phyloP scores from a whole-genome alignment of 1,284 basidiomycete genomes.

The Phlebopus sp. region DNA sequence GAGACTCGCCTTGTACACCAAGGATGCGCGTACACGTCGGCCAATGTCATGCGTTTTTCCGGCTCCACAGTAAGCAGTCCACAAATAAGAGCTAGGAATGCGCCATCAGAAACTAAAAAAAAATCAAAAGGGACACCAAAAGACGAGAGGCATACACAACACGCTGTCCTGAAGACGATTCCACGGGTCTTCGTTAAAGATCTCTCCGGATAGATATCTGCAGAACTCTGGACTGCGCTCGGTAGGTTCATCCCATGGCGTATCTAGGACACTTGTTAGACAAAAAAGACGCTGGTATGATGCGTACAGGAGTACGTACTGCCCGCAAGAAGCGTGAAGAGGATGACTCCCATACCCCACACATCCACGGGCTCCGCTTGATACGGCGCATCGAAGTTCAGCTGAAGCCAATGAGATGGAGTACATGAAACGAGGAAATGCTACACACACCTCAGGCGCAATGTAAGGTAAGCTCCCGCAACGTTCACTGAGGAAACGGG shows the following conservation, averaged over 20 bases:
- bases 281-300: background rate
- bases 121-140: background rate
- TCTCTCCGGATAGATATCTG: slow-evolving; percentile 73
- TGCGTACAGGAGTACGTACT: slow-evolving; percentile 56
- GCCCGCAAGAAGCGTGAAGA: slow-evolving; percentile 89
- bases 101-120: background rate
- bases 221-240: slow-evolving; percentile 74
- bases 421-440: background rate
- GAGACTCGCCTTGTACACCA: slow-evolving; percentile 72
- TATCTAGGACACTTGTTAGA: slow-evolving; percentile 77
- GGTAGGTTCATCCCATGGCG: slow-evolving; percentile 97
- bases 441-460: slow-evolving; percentile 78
- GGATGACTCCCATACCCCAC: slow-evolving; percentile 96
- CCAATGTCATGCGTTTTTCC: slow-evolving; percentile 64
- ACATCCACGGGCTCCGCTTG: slow-evolving; percentile 91
- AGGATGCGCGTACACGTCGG: slow-evolving; percentile 67
- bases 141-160: slow-evolving; percentile 53
- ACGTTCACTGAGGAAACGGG: slow-evolving; percentile 67
- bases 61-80: slow-evolving; percentile 79
- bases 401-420: slow-evolving; percentile 31
- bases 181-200: slow-evolving; percentile 85
- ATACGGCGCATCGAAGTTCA: slow-evolving; percentile 62
- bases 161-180: slow-evolving; percentile 60
- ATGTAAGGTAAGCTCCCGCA: slow-evolving; percentile 97
- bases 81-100: slow-evolving; percentile 60